Evolutionary conservation across 129 eudicot genomes (phyloP).

Genomic region (Daucus carota): DNA sequence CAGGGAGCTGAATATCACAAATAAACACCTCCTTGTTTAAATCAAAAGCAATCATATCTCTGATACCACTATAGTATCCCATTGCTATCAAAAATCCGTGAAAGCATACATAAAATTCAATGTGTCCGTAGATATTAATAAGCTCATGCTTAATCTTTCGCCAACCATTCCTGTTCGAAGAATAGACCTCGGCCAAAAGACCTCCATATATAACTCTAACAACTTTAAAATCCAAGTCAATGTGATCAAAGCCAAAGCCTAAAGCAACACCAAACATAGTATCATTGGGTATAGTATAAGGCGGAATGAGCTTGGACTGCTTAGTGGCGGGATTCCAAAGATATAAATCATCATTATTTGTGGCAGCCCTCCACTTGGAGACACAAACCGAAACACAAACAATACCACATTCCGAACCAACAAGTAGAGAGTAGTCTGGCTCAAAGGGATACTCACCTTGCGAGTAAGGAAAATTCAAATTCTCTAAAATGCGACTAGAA

Average conservation of each 20-base stretch:
- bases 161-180: neutral
- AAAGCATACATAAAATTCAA: no score
- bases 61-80: no score
- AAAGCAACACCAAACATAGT: neutral
- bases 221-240: no score
- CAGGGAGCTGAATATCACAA: neutral
- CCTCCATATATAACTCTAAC: neutral
- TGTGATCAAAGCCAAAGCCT: neutral
- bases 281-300: neutral
- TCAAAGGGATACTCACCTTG: neutral
- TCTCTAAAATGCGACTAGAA: neutral
- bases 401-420: neutral
- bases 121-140: no score
- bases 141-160: neutral
- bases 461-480: neutral
- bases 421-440: neutral
- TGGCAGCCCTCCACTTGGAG: neutral
- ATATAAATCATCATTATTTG: no score
- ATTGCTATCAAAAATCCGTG: neutral
- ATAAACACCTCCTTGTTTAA: neutral
- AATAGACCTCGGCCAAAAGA: neutral
- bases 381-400: neutral
- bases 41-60: neutral
- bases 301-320: neutral
- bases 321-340: neutral